Evolutionary conservation across 2,329 filamentous ascomycete genomes (phyloP), one percentile per base, ranked within the genome.

Genomic region (Talaromyces sp.): DNA sequence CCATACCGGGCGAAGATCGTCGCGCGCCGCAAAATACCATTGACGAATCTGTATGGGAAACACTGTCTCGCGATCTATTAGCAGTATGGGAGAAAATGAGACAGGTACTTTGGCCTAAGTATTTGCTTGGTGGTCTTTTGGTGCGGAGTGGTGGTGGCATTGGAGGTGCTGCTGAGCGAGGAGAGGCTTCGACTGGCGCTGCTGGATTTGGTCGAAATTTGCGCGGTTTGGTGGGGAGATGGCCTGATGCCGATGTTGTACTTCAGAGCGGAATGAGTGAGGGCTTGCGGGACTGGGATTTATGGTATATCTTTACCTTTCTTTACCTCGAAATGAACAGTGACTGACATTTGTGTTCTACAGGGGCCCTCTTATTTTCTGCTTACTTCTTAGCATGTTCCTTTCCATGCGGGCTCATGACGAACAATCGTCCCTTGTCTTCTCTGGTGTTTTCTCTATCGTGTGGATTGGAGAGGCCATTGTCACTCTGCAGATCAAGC

Each of bases 81-180:
- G 95, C 93, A 31, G 92, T 98, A 41, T 98, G 95, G 94, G 91
- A 92, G 80, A 99, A 99, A 85, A 92, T 99, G 89, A 89, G 91
- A 78, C 94, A 97, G 83, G 95, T 99, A 45, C 87, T 99, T 67
- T 99, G 92, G 80, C 95, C 95, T 19, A 93, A 93, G 74, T 98
- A 98, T 81, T 85, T 99, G 58, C 89, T 99, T 27, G 87, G 87
- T 47, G 87, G 87, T 45, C 83, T 89, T 73, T 79, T 89, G 78
- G 79, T 83, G 68, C 78, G 82, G 60, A 83, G 85, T 37, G 85
- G 85, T n/a, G 85, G 85, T 43, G 78, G 78, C 3, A 78, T 77
- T 58, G 84, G 81, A 22, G 83, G 81, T 31, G 85, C 82, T 41
- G 84, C 83, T n/a, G 85, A 87, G 73, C 81, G 84, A 70, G 85